phyloP scores from a whole-genome alignment of 345 rosid genomes.

The Gossypium sturtianum region DNA sequence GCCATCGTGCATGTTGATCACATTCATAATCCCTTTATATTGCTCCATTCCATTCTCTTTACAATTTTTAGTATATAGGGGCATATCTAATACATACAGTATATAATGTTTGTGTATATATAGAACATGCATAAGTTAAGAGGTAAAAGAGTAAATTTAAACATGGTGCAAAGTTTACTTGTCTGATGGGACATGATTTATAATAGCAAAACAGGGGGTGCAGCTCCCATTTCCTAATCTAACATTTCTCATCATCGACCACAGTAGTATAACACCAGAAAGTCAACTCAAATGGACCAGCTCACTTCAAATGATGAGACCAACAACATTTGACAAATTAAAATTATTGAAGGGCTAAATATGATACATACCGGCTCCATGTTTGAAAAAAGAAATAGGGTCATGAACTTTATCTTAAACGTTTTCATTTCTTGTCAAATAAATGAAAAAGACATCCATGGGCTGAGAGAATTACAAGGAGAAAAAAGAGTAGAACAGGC shows the following conservation, averaged over 20 bases:
- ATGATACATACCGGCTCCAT: background rate
- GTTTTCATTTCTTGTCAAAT: background rate
- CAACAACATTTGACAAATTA: slow-evolving; percentile 3
- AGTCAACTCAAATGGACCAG: slow-evolving; percentile 3
- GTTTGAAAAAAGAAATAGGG: background rate
- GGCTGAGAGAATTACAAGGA: background rate
- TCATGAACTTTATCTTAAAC: slow-evolving; percentile 1
- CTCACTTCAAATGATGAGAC: background rate
- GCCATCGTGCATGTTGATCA: too few species aligned
- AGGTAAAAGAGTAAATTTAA: background rate
- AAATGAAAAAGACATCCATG: background rate
- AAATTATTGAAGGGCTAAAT: slow-evolving; percentile 16
- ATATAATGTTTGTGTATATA: too few species aligned
- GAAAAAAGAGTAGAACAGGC: background rate
- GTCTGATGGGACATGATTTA: slow-evolving; percentile 16
- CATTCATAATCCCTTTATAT: background rate
- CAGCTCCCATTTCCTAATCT: background rate
- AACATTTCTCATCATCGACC: slow-evolving; percentile 15
- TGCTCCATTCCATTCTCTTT: background rate
- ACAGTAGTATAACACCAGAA: background rate
- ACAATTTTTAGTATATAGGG: too few species aligned
- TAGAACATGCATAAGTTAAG: background rate
- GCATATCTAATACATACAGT: too few species aligned
- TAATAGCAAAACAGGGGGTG: background rate
- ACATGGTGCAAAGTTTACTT: background rate